Evolutionary conservation across 2,329 filamentous ascomycete genomes (phyloP), one percentile per base, ranked within the genome.

Genomic region (Sarocladiaceae sp.): DNA sequence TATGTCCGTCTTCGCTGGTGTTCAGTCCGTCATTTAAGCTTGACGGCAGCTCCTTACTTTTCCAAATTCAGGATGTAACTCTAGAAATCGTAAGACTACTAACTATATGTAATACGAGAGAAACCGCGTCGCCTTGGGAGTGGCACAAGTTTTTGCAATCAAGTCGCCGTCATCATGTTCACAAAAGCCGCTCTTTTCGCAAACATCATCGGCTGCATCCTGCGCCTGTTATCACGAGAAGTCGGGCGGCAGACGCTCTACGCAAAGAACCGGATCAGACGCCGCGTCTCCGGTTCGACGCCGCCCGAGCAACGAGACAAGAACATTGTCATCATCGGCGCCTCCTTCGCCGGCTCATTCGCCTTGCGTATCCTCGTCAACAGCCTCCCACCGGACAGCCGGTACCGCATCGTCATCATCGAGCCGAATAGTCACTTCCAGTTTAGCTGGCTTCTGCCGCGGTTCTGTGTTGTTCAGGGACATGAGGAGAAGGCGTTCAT

Each of bases 381-480:
- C 18, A 62, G 66, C 4, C 57, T 82, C 0, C 71, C 76, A 0
- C 64, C 67, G 0, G 59, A 68, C 26, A 65, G 62, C 26, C 59
- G 55, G 7, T 78, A 72, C 55, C 66, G 67, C 3, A 69, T 80
- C 3, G 60, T 82, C 0, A 60, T 82, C 3, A 55, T 83, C 21
- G 79, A 83, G 56, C 74, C 72, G 35, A 77, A 78, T 54, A 71
- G 68, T 3, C 78, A 82, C 56, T 78, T 82, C 56, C 72, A 82
- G 23, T 41, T 76, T 52, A 73, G 74, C 0, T 83, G 76, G 68
- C 69, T 73, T 11, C 68, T 82, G 29, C 79, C 80, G 0, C 68
- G 79, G 3, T 80, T 74, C 54, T 74, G 69, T 32, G 77, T 82
- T 12, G 62, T 76, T 4, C 58, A 65, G n/a, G 57, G 57, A 16